Evolutionary conservation across 345 rosid genomes (phyloP).

Genomic region (Cardamine occulta): DNA sequence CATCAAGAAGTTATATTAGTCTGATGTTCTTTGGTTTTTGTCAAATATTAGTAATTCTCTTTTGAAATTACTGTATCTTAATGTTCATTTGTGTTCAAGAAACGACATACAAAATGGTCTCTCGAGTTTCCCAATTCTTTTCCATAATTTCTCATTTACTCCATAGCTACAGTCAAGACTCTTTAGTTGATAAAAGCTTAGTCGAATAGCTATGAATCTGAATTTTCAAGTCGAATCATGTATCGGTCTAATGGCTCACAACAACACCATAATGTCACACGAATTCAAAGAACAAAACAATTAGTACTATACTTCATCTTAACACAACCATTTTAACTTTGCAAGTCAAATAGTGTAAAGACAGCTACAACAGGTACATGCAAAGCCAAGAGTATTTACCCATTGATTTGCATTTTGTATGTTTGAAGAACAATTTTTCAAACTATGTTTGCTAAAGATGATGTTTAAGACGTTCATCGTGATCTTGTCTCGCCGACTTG

Average conservation of each 20-base stretch:
- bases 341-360: conserved; percentile 14
- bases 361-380: conserved; percentile 12
- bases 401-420: conserved; percentile 10
- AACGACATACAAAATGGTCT: conserved; percentile 6
- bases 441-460: conserved; percentile 17
- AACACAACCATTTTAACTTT: conserved; percentile 7
- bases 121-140: neutral
- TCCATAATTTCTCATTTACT: neutral
- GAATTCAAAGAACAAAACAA: neutral
- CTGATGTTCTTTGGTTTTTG: conserved; percentile 4
- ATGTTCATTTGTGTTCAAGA: neutral
- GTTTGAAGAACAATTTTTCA: conserved; percentile 12
- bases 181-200: neutral
- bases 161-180: neutral
- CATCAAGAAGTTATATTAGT: neutral
- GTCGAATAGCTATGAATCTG: neutral
- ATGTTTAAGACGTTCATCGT: conserved; percentile 43
- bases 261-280: neutral
- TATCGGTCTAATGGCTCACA: neutral
- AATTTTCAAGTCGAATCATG: neutral
- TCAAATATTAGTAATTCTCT: neutral
- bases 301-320: conserved; percentile 11
- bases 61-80: neutral
- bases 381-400: conserved; percentile 23
- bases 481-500: conserved; percentile 69